Evolutionary conservation across 768 basidiomycete genomes (phyloP), one percentile per base, ranked within the genome.

Genomic region (Leccinum boreale): DNA sequence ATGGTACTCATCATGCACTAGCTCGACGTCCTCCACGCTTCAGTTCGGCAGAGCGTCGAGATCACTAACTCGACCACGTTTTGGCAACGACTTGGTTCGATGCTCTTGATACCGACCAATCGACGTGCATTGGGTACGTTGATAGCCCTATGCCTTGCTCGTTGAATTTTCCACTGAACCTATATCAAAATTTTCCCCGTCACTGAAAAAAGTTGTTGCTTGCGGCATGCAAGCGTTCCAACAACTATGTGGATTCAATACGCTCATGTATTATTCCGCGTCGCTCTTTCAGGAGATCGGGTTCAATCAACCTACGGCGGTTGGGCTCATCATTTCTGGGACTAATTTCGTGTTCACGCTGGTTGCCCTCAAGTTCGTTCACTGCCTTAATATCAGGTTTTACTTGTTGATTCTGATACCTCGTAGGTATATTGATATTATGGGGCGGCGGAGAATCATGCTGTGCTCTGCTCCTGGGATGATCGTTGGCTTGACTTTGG

Each of bases 201-300:
- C 6, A 3, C 4, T 5, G 36, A 52, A 24, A 24, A 57, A 56
- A 90, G 87, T 89, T 61, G 78, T 93, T 14, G 87, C 82, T 10
- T 89, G 88, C 66, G 90, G 87, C 46, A 83, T 92, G 71, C 90
- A 92, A 74, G 89, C 87, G 0, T 86, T 85, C 72, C 91, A 94
- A 67, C 91, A 92, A 67, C 78, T 92, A 0, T 92, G 85, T 59
- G 91, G 91, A 2, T 92, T 91, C 77, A 92, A 92, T 65, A 90
- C 90, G 0, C 79, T 91, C 57, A 84, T 85, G 82, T 84, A 81
- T 65, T 86, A 87, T 66, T 87, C 86, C 21, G 86, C 90, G 4
- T 90, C 89, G 0, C 78, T 92, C 12, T 92, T 92, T 76, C 81
- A 87, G 62, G 79, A 85, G 61, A 87, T 92, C 50, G 91, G 91